phyloP scores from a whole-genome alignment of 176 grass and related monocot genomes.

The Musa schizocarpa region DNA sequence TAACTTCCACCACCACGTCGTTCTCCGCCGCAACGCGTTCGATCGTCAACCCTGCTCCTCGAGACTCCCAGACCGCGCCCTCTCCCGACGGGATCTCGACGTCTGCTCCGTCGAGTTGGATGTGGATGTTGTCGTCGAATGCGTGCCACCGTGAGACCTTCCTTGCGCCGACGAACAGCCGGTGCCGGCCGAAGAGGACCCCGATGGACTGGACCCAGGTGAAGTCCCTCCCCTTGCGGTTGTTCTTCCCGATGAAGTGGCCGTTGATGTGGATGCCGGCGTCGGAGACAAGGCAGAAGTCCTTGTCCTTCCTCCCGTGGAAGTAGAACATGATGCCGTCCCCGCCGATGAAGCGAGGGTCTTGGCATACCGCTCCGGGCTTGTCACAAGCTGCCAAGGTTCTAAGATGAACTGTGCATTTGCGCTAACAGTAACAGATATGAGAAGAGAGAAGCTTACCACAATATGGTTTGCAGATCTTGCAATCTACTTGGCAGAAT shows the following conservation, averaged over 20 bases:
- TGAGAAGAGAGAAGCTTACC: conserved; percentile 4
- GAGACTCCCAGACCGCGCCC: not conserved
- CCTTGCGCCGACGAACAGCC: not conserved
- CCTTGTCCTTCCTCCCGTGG: conserved; percentile 13
- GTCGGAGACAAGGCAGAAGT: conserved; percentile 10
- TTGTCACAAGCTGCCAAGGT: not conserved
- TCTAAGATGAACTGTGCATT: not conserved
- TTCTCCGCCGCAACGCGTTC: not conserved
- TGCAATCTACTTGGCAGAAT: conserved; percentile 31
- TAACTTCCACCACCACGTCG: not conserved
- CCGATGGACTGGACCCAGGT: conserved; percentile 14
- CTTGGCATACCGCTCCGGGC: conserved; percentile 12
- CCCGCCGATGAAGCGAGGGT: conserved; percentile 7
- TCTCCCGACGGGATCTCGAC: not conserved
- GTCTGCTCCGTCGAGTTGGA: conserved; percentile 2
- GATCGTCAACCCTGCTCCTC: not conserved
- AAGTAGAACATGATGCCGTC: conserved; percentile 20
- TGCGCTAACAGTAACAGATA: too few species aligned
- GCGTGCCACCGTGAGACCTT: conserved; percentile 3
- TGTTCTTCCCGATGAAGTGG: conserved; percentile 13
- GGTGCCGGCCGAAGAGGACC: not conserved
- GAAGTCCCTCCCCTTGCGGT: conserved; percentile 15
- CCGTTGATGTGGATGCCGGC: conserved; percentile 1
- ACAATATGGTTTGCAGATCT: conserved; percentile 33
- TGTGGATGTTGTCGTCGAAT: not conserved